Percentiles rank a stretch among this genome's conserved stretches.
Conservation (phyloP, 768 basidiomycete genomes). For the Boletus fagicola region DNA sequence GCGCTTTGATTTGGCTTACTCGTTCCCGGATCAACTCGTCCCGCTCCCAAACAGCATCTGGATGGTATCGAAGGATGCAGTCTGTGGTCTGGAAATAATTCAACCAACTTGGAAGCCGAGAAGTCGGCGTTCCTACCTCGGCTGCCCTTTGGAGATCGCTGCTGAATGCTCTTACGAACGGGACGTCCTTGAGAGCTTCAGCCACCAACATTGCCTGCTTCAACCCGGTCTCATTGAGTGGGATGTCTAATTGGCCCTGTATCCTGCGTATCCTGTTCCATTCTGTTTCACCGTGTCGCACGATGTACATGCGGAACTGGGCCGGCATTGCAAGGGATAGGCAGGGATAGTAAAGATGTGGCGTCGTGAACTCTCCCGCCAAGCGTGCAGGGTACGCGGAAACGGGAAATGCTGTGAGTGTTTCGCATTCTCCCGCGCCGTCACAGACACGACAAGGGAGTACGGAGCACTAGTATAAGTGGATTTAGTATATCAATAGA, state of each 20-base stretch:
- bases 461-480: too few relatives aligned
- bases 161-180: conserved; percentile 59
- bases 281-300: conserved; percentile 79
- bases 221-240: conserved; percentile 59
- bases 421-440: too few relatives aligned
- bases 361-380: neutral
- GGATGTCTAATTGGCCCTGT: conserved; percentile 74
- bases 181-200: conserved; percentile 48
- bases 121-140: conserved; percentile 44
- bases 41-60: conserved; percentile 41
- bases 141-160: conserved; percentile 73
- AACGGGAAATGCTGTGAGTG: too few relatives aligned
- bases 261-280: conserved; percentile 61
- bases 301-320: conserved; percentile 54
- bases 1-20: conserved; percentile 38
- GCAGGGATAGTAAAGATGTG: neutral
- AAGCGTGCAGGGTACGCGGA: too few relatives aligned
- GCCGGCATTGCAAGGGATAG: conserved; percentile 23
- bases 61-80: conserved; percentile 55
- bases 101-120: neutral
- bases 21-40: conserved; percentile 60
- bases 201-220: conserved; percentile 59
- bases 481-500: neutral
- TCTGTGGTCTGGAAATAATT: conserved; percentile 56
- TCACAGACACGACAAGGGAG: too few relatives aligned